These are phyloP conservation scores for Tothia fuscella DNA, from an alignment of 2,329 filamentous ascomycete genomes.

Conservation along the genomic window DNA sequence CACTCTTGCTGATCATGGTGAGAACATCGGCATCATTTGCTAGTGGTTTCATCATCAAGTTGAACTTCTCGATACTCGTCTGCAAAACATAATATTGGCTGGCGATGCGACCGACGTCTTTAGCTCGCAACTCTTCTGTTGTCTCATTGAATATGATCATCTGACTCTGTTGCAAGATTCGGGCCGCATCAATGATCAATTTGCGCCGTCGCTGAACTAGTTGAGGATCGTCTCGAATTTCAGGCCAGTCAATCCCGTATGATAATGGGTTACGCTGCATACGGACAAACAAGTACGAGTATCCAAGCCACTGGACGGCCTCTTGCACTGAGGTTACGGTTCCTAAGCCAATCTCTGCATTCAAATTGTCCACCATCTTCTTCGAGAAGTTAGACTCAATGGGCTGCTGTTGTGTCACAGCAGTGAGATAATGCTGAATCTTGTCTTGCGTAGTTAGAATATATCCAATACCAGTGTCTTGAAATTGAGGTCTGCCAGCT, in stretches of 20 bases:
- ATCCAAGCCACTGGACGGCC: conserved; percentile 93
- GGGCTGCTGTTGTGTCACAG: conserved; percentile 89
- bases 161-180: conserved; percentile 79
- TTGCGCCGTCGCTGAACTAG: conserved; percentile 77
- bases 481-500: conserved; percentile 93
- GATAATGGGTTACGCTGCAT: conserved; percentile 87
- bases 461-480: conserved; percentile 95
- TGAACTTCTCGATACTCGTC: conserved; percentile 90
- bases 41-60: conserved; percentile 77
- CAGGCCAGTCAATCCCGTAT: conserved; percentile 92
- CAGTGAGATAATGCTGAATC: conserved; percentile 77
- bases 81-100: conserved; percentile 96
- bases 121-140: conserved; percentile 84
- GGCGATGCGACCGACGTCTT: conserved; percentile 91
- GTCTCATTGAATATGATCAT: conserved; percentile 98
- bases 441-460: conserved; percentile 97
- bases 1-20: conserved; percentile 94
- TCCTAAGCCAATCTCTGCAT: conserved; percentile 84
- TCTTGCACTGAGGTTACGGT: conserved; percentile 92
- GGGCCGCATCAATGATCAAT: conserved; percentile 77
- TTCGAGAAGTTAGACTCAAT: conserved; percentile 95
- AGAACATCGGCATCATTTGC: conserved; percentile 85
- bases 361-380: conserved; percentile 90
- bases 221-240: conserved; percentile 76
- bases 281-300: conserved; percentile 92